Evolutionary conservation across 257 asterid species (phyloP), one percentile per base, ranked within the genome.

Genomic region (Echites panduratus): DNA sequence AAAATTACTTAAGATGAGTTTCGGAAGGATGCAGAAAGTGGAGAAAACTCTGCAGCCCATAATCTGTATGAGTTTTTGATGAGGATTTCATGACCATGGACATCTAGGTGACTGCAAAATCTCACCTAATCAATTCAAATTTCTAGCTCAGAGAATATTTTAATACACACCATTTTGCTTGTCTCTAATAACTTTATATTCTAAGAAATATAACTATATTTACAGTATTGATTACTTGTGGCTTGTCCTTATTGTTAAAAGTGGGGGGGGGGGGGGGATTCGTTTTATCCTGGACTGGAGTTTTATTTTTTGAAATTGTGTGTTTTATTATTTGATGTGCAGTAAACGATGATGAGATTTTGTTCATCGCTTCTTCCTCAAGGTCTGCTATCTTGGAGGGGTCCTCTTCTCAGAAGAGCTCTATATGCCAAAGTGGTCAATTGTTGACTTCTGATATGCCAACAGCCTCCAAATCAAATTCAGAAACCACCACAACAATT

Each of bases 381-480:
- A 79, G 76, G 27, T 71, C 78, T 79, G 82, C 70, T 71, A 62
- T 73, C 75, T 80, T 78, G 77, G 89, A 80, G 63, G 81, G 77
- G 56, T 59, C 75, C 62, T 78, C 82, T 68, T 83, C 89, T 59
- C 80, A 79, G 70, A 84, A 78, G 79, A 76, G 83, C 79, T 73
- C 76, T 45, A 77, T 61, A 70, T 83, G 82, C 75, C 84, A 73
- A 53, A 76, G 71, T 47, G 63, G 79, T 77, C 78, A 41, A 59
- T 52, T 75, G 47, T 71, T 72, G 72, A 77, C 65, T 43, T 75
- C 83, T 79, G 76, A 79, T 70, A 84, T 71, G 69, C 74, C 81
- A 54, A 76, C 74, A 45, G 74, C 72, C n/a, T 77, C 73, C 61
- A 74, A 70, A 70, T 79, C 83, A 77, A 80, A 70, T 76, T 81